Evolutionary conservation across 208 protist genomes (phyloP), one percentile per base, ranked within the genome.

Genomic region (Trypanosoma conorhini): DNA sequence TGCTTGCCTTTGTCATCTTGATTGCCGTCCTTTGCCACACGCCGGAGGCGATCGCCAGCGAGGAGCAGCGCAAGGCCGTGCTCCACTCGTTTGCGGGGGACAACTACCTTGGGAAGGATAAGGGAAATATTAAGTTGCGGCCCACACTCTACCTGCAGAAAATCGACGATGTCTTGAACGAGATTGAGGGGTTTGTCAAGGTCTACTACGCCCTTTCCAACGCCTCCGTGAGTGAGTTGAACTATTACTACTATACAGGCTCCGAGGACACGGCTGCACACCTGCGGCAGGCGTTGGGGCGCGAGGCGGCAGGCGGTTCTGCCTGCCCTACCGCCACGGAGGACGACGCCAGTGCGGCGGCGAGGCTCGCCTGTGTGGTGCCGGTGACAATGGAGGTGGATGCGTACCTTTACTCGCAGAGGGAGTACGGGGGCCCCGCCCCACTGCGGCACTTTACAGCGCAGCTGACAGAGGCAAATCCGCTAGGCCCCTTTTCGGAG

Each of bases 171-270:
- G 62, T 89, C n/a, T 73, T 83, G 51, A 35, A 72, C 9, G 70
- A 70, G 9, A 72, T 89, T 26, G 66, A 78, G 61, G 57, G 74
- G 62, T 89, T 83, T 68, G 80, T 89, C 12, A 61, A 22, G 50
- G 73, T 80, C 52, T 86, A 85, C 71, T 86, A 84, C 65, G 74
- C 65, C 42, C 62, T 86, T 38, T 64, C 75, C 3, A 83, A 83
- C 69, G 76, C 77, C 21, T 83, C 77, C 19, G 71, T 81, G 10
- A 80, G 68, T 48, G 76, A 83, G 24, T 70, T 83, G 44, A 80
- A 79, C 28, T 83, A 86, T 74, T 82, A 80, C 65, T 76, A 82
- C 57, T 78, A 74, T 57, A 35, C 57, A 30, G n/a, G 62, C 3
- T 17, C 55, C 19, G 51, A 50, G 30, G 52, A 35, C 1, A 60